Evolutionary conservation across 495 filamentous ascomycete genomes (phyloP).

Genomic region (Neurospora sp.): DNA sequence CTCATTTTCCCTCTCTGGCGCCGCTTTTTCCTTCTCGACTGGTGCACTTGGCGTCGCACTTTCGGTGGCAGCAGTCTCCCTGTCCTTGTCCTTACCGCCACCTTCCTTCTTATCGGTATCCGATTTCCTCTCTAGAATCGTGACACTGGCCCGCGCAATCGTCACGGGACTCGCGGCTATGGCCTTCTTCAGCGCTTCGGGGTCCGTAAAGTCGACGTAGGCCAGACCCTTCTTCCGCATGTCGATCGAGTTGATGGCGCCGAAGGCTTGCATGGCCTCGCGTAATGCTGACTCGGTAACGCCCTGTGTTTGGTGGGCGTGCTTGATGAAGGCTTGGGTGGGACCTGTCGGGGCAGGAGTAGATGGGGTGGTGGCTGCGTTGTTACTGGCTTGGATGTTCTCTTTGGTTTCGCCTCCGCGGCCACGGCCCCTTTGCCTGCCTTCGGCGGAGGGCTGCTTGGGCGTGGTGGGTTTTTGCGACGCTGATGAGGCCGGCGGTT

Average conservation of each 20-base stretch:
- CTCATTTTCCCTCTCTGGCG: constrained; percentile 3
- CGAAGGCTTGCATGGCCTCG: constrained; percentile 59
- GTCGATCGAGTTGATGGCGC: constrained; percentile 64
- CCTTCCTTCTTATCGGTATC: constrained; percentile 20
- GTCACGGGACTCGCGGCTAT: constrained; percentile 70
- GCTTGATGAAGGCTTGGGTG: constrained; percentile 83
- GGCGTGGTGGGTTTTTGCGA: constrained; percentile 17
- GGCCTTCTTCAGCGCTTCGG: constrained; percentile 60
- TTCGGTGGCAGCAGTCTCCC: background rate
- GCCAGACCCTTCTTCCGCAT: constrained; percentile 90
- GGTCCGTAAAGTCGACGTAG: constrained; percentile 73
- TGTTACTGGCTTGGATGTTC: constrained; percentile 8
- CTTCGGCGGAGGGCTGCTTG: constrained; percentile 16
- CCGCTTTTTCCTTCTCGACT: background rate
- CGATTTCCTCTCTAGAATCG: constrained; percentile 75
- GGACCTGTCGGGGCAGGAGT: constrained; percentile 40
- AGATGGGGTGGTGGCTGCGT: constrained; percentile 14
- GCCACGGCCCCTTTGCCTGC: constrained; percentile 14
- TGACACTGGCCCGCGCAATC: constrained; percentile 75
- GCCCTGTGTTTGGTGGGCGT: constrained; percentile 83
- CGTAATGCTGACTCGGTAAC: constrained; percentile 72
- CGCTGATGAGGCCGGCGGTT: constrained; percentile 9
- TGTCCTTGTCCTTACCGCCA: constrained; percentile 1
- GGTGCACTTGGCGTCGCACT: background rate
- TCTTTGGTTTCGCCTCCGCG: constrained; percentile 3